These are phyloP conservation scores for Diutina ranongensis DNA, from an alignment of 1,139 yeast species.

Conservation along the genomic window DNA sequence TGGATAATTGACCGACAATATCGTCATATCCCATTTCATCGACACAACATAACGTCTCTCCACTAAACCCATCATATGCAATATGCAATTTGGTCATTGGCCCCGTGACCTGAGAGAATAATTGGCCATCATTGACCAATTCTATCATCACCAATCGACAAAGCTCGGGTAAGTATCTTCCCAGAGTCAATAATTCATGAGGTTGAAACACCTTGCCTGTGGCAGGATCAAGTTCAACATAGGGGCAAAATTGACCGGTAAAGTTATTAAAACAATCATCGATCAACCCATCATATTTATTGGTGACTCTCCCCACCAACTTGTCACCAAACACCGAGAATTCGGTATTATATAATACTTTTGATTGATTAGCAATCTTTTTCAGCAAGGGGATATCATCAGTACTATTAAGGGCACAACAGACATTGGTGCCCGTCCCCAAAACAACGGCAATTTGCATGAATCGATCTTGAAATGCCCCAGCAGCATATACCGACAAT, in stretches of 20 bases:
- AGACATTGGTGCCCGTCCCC: slow-evolving; percentile 36
- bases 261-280: slow-evolving; percentile 22
- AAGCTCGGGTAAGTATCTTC: slow-evolving; percentile 46
- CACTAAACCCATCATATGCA: slow-evolving; percentile 28
- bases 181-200: slow-evolving; percentile 41
- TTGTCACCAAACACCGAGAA: slow-evolving; percentile 30
- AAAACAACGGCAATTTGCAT: slow-evolving; percentile 33
- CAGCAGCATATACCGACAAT: slow-evolving; percentile 37
- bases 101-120: not conserved
- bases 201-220: slow-evolving; percentile 38
- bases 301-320: slow-evolving; percentile 20
- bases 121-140: slow-evolving; percentile 13
- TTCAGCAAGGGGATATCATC: slow-evolving; percentile 16
- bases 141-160: slow-evolving; percentile 31
- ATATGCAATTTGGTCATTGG: not conserved
- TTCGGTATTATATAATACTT: slow-evolving; percentile 27
- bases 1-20: slow-evolving; percentile 15
- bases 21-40: slow-evolving; percentile 18
- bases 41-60: slow-evolving; percentile 29
- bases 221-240: slow-evolving; percentile 21
- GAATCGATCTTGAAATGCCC: slow-evolving; percentile 25
- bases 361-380: slow-evolving; percentile 13
- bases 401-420: slow-evolving; percentile 23
- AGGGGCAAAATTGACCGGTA: slow-evolving; percentile 18
- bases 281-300: slow-evolving; percentile 25